Percentiles rank a stretch among this genome's conserved stretches.
Evolutionary conservation across 106 monocot species (phyloP).

Genomic region (Allium sativum): DNA sequence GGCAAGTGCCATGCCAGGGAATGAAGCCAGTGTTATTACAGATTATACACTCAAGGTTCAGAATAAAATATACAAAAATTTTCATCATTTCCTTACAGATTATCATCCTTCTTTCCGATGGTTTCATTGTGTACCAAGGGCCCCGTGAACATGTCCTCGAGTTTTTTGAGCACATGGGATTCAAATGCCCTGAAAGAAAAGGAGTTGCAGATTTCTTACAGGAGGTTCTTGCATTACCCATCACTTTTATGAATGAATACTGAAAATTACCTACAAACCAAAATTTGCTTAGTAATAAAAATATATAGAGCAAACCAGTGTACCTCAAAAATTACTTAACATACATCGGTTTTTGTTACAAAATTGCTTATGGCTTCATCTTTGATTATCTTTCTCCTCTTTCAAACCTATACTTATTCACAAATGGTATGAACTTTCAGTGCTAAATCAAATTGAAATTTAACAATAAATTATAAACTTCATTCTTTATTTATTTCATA

Average conservation of each 20-base stretch:
- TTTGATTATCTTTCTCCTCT: too few relatives aligned
- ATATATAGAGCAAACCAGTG: too few relatives aligned
- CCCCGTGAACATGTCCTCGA: constrained; percentile 40
- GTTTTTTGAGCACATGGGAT: constrained; percentile 45
- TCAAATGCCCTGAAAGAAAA: constrained; percentile 50
- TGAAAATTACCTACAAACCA: not conserved
- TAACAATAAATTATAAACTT: too few relatives aligned
- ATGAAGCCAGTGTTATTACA: constrained; percentile 34
- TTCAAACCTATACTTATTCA: too few relatives aligned
- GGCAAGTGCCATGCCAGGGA: constrained; percentile 38
- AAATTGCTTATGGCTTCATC: too few relatives aligned
- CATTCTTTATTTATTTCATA: too few relatives aligned
- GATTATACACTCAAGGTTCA: constrained; percentile 58
- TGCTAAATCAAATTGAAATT: too few relatives aligned
- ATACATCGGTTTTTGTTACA: too few relatives aligned
- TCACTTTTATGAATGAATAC: not conserved
- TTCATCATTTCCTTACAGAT: not conserved
- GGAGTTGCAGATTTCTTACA: constrained; percentile 53
- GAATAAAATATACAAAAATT: not conserved
- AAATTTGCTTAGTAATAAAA: too few relatives aligned
- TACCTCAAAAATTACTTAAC: too few relatives aligned
- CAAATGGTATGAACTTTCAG: too few relatives aligned
- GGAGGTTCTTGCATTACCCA: constrained; percentile 18
- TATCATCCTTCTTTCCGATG: constrained; percentile 46
- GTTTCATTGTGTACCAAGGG: constrained; percentile 43